Base-by-base conservation (phyloP, 2,329 filamentous ascomycete species). In the Sarocladiaceae sp. region DNA sequence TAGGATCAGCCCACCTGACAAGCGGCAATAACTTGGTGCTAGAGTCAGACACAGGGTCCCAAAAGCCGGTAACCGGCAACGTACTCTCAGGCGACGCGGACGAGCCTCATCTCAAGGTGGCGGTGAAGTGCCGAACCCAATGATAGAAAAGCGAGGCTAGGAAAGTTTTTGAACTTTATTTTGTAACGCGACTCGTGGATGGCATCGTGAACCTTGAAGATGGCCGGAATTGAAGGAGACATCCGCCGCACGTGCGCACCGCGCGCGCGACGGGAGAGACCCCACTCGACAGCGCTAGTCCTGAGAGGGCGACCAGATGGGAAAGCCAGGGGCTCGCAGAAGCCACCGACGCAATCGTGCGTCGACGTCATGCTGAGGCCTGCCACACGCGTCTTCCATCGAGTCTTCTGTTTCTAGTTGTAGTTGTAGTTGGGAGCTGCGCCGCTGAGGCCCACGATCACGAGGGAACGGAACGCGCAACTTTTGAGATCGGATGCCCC, bases 281-380 rank as follows among this genome's bases (percentile, higher is more conserved):
- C n/a, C n/a, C n/a, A n/a, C n/a, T n/a, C 29, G 29, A 17, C 13
- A 17, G 12, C 5, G 23, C 40, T 29, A 46, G 4, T 12, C 40
- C 40, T n/a, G 40, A 46, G n/a, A 17, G 7, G 40, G 20, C 22
- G n/a, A 17, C 26, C 23, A 17, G 44, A 48, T 15, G 15, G 33
- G 28, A 20, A 15, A 6, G 26, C n/a, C 44, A 48, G 44, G 44
- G 44, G 44, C 44, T 11, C 17, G 44, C n/a, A 33, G 37, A 28
- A 33, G 44, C 44, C 44, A 48, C 44, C 44, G 44, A 48, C 44
- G 44, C 44, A 31, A 48, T 48, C 44, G 44, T 48, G 44, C 44
- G 26, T 48, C 44, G 44, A 48, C 44, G 44, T 48, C 44, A 48
- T 48, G 44, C 25, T 46, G 23, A 46, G 22, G 40, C 40, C 40